These are phyloP conservation scores for Beta corolliflora DNA, from an alignment of 179 eudicot genomes.

Conservation along the genomic window DNA sequence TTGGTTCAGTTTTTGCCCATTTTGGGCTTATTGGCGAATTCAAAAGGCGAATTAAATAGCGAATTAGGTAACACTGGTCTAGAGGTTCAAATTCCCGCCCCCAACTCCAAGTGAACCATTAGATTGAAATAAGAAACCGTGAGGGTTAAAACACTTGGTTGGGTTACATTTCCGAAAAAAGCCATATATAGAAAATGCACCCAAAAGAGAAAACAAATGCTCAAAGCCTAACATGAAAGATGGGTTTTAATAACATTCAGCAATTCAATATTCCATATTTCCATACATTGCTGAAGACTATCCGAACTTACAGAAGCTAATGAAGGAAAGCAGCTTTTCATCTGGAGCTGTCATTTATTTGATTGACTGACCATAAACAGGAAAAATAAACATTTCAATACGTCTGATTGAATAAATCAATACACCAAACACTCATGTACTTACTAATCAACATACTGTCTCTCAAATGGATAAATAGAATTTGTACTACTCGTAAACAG, in stretches of 20 bases:
- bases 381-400: constrained; percentile 20
- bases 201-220: neutral
- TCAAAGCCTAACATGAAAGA: neutral
- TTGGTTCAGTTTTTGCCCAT: no score
- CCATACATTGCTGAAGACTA: constrained; percentile 12
- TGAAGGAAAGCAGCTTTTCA: constrained; percentile 18
- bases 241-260: neutral
- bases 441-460: constrained; percentile 14
- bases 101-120: no score
- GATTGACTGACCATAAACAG: constrained; percentile 24
- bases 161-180: neutral
- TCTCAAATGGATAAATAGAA: constrained; percentile 30
- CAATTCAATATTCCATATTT: constrained; percentile 8
- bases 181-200: neutral
- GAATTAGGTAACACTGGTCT: no score
- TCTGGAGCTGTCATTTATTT: constrained; percentile 28
- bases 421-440: constrained; percentile 22
- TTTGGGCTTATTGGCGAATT: no score
- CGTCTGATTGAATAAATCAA: constrained; percentile 17
- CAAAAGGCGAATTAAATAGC: no score
- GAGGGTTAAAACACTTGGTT: no score
- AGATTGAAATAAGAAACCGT: no score
- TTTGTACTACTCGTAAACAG: constrained; percentile 20
- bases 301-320: constrained; percentile 12
- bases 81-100: no score